Percentiles rank a stretch among this genome's conserved stretches.
phyloP scores from a whole-genome alignment of 352 stramenopile species.

The Phytophthora palmivora region DNA sequence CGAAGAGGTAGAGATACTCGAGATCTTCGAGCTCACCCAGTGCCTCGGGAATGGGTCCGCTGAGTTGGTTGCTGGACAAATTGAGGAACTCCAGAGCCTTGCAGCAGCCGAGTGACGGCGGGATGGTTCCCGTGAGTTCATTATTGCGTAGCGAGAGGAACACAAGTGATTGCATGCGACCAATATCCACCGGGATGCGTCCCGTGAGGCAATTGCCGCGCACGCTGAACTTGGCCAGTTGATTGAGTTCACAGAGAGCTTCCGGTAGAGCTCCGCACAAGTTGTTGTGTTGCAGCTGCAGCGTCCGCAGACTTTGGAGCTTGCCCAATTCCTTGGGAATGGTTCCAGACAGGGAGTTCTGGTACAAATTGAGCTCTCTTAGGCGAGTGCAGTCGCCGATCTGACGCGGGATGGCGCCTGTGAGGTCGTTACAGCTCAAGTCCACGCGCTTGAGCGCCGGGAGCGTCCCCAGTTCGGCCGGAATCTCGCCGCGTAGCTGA shows the following conservation, averaged over 20 bases:
- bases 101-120: conserved; percentile 70
- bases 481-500: conserved; percentile 71
- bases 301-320: conserved; percentile 66
- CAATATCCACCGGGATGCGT: conserved; percentile 67
- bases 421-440: conserved; percentile 86
- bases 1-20: conserved; percentile 88
- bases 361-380: conserved; percentile 79
- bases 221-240: conserved; percentile 75
- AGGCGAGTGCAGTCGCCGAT: conserved; percentile 64
- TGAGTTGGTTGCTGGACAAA: conserved; percentile 83
- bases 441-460: conserved; percentile 63
- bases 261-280: conserved; percentile 60
- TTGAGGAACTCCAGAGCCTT: conserved; percentile 88
- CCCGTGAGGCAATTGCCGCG: conserved; percentile 83
- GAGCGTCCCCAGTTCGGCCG: conserved; percentile 59
- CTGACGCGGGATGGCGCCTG: conserved; percentile 50
- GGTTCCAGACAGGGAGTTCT: conserved; percentile 76
- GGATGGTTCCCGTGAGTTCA: conserved; percentile 71
- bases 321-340: conserved; percentile 62
- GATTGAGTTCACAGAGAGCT: conserved; percentile 59
- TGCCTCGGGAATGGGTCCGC: conserved; percentile 67
- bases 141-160: conserved; percentile 91
- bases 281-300: conserved; percentile 89
- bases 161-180: conserved; percentile 67
- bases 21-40: conserved; percentile 81